phyloP scores from a whole-genome alignment of 1,284 basidiomycete species.

The Ustilago trichophora region DNA sequence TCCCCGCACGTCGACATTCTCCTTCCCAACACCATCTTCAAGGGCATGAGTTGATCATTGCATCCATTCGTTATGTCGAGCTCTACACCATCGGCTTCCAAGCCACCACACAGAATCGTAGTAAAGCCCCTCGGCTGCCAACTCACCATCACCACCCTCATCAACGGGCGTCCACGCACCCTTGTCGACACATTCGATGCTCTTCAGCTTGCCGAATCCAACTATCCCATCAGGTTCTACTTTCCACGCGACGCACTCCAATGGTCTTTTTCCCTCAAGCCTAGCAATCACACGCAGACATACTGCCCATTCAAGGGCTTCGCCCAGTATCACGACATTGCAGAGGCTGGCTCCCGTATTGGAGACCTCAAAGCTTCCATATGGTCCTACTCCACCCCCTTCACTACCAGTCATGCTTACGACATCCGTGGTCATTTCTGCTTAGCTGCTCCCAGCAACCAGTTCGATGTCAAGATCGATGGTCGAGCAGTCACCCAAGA shows the following conservation, averaged over 20 bases:
- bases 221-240: conserved; percentile 41
- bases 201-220: conserved; percentile 36
- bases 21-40: background rate
- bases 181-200: conserved; percentile 32
- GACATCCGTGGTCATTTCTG: conserved; percentile 29
- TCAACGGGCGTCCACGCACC: conserved; percentile 23
- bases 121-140: conserved; percentile 17
- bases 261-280: conserved; percentile 24
- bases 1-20: background rate
- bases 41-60: background rate
- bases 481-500: conserved; percentile 13
- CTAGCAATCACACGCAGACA: conserved; percentile 23
- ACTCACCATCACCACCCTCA: conserved; percentile 27
- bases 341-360: conserved; percentile 16
- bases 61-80: conserved; percentile 8
- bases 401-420: conserved; percentile 29
- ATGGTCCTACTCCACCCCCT: conserved; percentile 38
- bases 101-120: conserved; percentile 31
- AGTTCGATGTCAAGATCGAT: conserved; percentile 21
- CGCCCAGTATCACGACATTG: conserved; percentile 31
- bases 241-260: conserved; percentile 35
- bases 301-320: conserved; percentile 49
- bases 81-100: conserved; percentile 15
- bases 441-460: conserved; percentile 21
- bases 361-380: conserved; percentile 24